Base-by-base conservation (phyloP, 345 rosid genomes). In the Hibiscus syriacus region DNA sequence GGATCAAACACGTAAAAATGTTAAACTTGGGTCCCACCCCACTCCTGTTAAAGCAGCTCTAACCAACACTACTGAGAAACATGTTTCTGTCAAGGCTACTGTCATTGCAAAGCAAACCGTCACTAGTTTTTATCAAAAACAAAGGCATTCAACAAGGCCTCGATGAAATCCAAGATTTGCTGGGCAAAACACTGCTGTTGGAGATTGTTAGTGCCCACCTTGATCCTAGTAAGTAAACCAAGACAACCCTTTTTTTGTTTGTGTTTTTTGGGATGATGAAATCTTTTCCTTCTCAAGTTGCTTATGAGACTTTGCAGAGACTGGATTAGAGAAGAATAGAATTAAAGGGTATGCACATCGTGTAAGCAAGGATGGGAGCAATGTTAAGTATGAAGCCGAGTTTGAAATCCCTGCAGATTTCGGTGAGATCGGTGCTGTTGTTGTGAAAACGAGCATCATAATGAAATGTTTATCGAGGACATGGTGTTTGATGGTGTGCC, bases 401-500 rank as follows among this genome's bases (percentile, higher is more conserved):
- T 85, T 90, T 22, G 59, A 69, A 11, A 75, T 90, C 30, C 83
- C 82, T 3, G 56, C 20, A 6, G 85, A 73, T 48, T 90, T 90
- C 54, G 90, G 97, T 57, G 72, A 70, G 5, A 71, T 86, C 4
- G 97, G 90, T 8, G 97, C 89, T 3, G 69, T 90, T 22, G 11
- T 69, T 0, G 76, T 90, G 90, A 86, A 72, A 90, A 90, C 69
- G 85, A 86, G 70, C 88, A 88, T 76, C 86, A 79, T 49, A 75
- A 55, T 46, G 97, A 90, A 80, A 83, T 86, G 76, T 74, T 41
- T 61, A 4, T 90, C 12, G 64, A 70, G 36, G 78, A 83, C 23
- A 72, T 88, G 9, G 74, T 69, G n/a, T 77, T 91, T 38, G 74
- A 83, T 2, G 90, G 92, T 2, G 19, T 79, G 14, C 64, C 20